Evolutionary conservation across 2,329 filamentous ascomycete genomes (phyloP).

Genomic region (Lizonia empirigonia): DNA sequence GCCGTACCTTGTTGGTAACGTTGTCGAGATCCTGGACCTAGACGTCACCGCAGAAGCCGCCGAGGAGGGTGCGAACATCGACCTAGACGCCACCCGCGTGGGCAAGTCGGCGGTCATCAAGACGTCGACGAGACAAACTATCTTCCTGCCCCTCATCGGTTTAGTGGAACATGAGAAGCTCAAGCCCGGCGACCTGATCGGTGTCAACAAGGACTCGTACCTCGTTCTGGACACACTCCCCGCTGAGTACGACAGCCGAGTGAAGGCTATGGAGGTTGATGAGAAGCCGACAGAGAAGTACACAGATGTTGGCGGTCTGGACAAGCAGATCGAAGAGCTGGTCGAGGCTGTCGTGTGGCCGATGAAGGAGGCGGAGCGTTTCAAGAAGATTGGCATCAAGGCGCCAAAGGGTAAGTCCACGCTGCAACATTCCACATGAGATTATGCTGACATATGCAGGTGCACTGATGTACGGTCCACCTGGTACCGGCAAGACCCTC

Average conservation of each 20-base stretch:
- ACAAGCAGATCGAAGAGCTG: conserved; percentile 99
- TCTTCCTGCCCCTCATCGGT: conserved; percentile 96
- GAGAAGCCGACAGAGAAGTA: conserved; percentile 99
- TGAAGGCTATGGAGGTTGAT: conserved; percentile 99
- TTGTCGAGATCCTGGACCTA: conserved; percentile 94
- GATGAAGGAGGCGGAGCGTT: conserved; percentile 98
- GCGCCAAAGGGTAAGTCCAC: conserved; percentile 83
- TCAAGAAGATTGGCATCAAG: conserved; percentile 99
- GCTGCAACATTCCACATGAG: background rate
- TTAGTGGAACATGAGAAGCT: conserved; percentile 94
- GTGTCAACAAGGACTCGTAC: conserved; percentile 99
- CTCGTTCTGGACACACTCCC: conserved; percentile 95
- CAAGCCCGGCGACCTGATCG: conserved; percentile 94
- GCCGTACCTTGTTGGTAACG: conserved; percentile 97
- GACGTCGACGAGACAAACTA: conserved; percentile 96
- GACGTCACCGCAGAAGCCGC: conserved; percentile 95
- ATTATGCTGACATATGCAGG: conserved; percentile 53
- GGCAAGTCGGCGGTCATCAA: conserved; percentile 99
- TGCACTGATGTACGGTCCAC: conserved; percentile 96
- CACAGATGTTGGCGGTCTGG: conserved; percentile 93
- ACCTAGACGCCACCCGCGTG: conserved; percentile 92
- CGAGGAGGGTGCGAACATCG: conserved; percentile 98
- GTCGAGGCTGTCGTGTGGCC: conserved; percentile 99
- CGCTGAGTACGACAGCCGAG: conserved; percentile 96
- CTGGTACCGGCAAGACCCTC: conserved; percentile 88